These are phyloP conservation scores for Nannochloris sp. DNA, from an alignment of 139 green algal species.

Conservation along the genomic window DNA sequence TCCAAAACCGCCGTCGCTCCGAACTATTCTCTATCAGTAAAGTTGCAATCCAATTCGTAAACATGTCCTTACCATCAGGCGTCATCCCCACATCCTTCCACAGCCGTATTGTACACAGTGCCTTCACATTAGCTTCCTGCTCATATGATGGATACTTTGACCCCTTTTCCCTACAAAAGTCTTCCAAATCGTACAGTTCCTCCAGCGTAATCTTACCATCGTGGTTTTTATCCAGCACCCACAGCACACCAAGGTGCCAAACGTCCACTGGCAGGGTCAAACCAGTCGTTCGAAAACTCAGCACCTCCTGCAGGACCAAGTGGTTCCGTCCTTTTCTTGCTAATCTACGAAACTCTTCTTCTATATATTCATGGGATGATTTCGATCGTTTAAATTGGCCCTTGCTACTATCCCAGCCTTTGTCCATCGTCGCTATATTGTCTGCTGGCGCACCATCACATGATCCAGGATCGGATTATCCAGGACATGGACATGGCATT, in stretches of 20 bases:
- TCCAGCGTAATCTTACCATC: constrained; percentile 27
- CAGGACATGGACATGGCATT: too few relatives aligned
- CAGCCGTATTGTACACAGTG: constrained; percentile 25
- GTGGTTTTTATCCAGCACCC: constrained; percentile 35
- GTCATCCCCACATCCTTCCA: constrained; percentile 13
- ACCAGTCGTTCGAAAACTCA: constrained; percentile 7
- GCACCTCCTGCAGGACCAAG: constrained; percentile 14
- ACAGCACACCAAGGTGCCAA: constrained; percentile 27
- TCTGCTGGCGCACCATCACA: too few relatives aligned
- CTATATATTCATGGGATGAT: constrained; percentile 9
- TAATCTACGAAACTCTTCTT: constrained; percentile 15
- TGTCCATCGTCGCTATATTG: too few relatives aligned
- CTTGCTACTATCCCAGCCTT: too few relatives aligned
- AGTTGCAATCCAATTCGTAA: constrained; percentile 24
- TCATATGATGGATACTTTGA: constrained; percentile 27
- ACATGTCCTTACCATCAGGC: constrained; percentile 16
- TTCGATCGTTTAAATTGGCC: too few relatives aligned
- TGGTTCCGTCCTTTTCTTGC: constrained; percentile 14
- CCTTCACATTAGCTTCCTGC: constrained; percentile 25
- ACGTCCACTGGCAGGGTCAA: constrained; percentile 11
- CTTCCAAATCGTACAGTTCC: constrained; percentile 20
- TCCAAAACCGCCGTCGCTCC: constrained; percentile 9
- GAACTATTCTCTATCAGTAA: constrained; percentile 24
- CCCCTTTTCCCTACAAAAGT: constrained; percentile 16
- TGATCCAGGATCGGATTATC: too few relatives aligned